Conservation (phyloP, 2,329 filamentous ascomycete species). For the Rhinocladiella similis region DNA sequence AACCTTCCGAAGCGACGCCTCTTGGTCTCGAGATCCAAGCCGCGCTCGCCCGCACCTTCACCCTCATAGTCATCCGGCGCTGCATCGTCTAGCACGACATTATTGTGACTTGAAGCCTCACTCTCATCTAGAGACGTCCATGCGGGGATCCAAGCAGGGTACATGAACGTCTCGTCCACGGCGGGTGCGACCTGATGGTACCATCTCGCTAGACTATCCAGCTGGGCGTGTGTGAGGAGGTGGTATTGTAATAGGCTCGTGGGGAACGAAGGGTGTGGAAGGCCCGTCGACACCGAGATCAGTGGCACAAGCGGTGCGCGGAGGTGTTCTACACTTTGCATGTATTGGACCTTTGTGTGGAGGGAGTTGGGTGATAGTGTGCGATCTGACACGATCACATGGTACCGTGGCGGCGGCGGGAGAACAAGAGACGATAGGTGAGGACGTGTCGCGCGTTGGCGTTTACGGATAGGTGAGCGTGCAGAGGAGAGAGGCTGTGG, state of each 20-base stretch:
- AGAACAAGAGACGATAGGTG: neutral
- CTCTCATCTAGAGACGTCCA: slow-evolving; percentile 12
- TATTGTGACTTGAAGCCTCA: neutral
- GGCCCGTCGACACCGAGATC: slow-evolving; percentile 38
- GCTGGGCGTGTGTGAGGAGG: slow-evolving; percentile 41
- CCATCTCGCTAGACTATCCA: slow-evolving; percentile 42
- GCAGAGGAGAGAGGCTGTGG: neutral
- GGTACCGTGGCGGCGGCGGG: slow-evolving; percentile 14
- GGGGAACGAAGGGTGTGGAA: slow-evolving; percentile 41
- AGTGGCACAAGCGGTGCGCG: slow-evolving; percentile 37
- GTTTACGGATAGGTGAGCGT: slow-evolving; percentile 23
- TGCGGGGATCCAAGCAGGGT: slow-evolving; percentile 34
- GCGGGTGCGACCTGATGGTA: slow-evolving; percentile 46
- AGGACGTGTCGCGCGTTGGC: neutral
- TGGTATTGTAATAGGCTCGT: slow-evolving; percentile 40
- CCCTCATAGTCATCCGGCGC: neutral
- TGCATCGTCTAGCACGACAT: slow-evolving; percentile 15
- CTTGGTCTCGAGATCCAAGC: slow-evolving; percentile 39
- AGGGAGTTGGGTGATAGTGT: slow-evolving; percentile 7
- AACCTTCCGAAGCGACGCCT: slow-evolving; percentile 44
- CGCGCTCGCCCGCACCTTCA: neutral
- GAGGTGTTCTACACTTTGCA: slow-evolving; percentile 33
- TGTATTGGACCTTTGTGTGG: slow-evolving; percentile 8
- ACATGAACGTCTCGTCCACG: slow-evolving; percentile 33
- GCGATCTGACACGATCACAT: slow-evolving; percentile 13